phyloP scores from a whole-genome alignment of 768 basidiomycete genomes.

The Kwoniella pini region DNA sequence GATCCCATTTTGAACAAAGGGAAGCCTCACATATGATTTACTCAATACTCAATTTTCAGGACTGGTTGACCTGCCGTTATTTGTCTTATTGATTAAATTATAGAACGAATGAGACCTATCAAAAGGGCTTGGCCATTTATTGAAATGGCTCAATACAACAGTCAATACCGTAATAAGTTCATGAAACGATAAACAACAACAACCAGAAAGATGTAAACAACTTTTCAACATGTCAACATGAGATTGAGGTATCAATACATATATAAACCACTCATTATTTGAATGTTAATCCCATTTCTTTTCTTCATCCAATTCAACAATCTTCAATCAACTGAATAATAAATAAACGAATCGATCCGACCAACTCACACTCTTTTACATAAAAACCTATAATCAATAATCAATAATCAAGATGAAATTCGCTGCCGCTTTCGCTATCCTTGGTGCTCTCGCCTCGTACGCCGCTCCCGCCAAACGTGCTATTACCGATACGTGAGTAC shows the following conservation, averaged over 20 bases:
- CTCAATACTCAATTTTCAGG: no score
- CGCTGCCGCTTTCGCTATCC: constrained; percentile 27
- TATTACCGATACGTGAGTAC: constrained; percentile 36
- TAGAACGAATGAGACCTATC: no score
- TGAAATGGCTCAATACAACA: constrained; percentile 4
- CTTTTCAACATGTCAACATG: not conserved
- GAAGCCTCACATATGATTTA: no score
- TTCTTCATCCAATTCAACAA: constrained; percentile 21
- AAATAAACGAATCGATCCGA: constrained; percentile 11
- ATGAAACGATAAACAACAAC: no score
- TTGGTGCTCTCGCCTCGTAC: constrained; percentile 27
- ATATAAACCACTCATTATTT: constrained; percentile 3
- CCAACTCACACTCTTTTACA: constrained; percentile 18
- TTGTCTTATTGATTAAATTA: no score
- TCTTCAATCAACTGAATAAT: constrained; percentile 10
- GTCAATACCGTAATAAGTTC: not conserved
- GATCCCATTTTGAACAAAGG: no score
- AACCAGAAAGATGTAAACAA: not conserved
- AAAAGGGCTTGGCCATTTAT: no score
- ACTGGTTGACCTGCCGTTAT: no score
- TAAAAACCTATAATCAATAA: constrained; percentile 7
- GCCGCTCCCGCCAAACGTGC: constrained; percentile 33
- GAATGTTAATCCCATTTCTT: not conserved
- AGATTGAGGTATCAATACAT: not conserved
- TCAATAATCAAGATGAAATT: constrained; percentile 28